Evolutionary conservation across 495 filamentous ascomycete species (phyloP), one percentile per base, ranked within the genome.

Genomic region (Xylaria acuta): DNA sequence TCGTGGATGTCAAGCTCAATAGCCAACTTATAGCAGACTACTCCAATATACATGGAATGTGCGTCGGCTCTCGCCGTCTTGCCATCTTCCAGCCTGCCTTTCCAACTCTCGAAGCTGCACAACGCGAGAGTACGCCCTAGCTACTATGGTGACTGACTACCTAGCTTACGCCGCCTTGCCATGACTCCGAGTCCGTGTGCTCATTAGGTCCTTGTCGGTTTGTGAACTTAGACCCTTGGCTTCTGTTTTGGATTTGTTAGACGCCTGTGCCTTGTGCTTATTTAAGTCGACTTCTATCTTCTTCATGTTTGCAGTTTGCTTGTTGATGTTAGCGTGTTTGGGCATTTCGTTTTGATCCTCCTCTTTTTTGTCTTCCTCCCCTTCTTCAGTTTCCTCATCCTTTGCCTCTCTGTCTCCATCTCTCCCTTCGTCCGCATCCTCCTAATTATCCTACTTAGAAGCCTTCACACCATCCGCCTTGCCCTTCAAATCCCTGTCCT

Each of bases 391-490:
- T 12, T 20, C 59, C 11, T 34, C 4, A 11, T 32, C 59, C 0
- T 38, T 34, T 0, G 18, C 49, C 36, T 69, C 30, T 14, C 25
- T 27, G 12, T 54, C 22, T 62, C 63, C 60, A 9, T 76, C 72
- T 12, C 72, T 72, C 3, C 74, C 71, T 58, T 70, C n/a, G 3
- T 56, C 72, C 56, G 47, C 49, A 16, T 67, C 43, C 18, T 64
- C 20, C 11, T 60, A 6, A 14, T 20, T 22, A 11, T 54, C 41
- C 6, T 71, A 72, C 3, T 78, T 75, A 47, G 74, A 53, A 6
- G 75, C 53, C 8, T 72, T 64, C 36, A 72, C 53, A 18, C 72
- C 73, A 16, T 79, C 66, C 22, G n/a, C 56, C 47, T 74, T 67
- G 22, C 65, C 47, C 72, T 76, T 67, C 64, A 72, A 41, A 67